Conservation (phyloP, 257 asterid genomes). For the Solanum pinnatisectum region DNA sequence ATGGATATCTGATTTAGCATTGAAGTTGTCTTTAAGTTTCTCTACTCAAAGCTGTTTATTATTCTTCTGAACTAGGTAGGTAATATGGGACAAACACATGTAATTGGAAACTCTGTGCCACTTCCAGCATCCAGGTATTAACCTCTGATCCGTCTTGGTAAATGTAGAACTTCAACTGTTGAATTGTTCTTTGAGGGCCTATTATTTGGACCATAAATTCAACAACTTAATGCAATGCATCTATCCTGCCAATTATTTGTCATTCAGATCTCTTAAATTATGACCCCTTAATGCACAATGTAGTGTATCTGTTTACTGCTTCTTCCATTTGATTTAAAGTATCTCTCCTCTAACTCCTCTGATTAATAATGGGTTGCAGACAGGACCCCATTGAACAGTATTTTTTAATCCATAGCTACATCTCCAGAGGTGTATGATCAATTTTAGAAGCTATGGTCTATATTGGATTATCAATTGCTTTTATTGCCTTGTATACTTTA, state of each 20-base stretch:
- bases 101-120: constrained; percentile 44
- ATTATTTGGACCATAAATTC: not conserved
- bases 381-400: not conserved
- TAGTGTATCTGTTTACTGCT: not conserved
- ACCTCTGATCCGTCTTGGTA: not conserved
- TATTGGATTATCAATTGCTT: not conserved
- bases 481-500: not conserved
- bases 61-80: constrained; percentile 46
- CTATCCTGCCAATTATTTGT: not conserved
- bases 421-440: not conserved
- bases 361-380: not conserved
- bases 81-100: constrained; percentile 37
- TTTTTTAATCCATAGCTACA: not conserved
- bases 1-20: not conserved
- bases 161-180: not conserved
- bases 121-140: constrained; percentile 51
- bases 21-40: not conserved
- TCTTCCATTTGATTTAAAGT: not conserved
- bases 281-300: not conserved
- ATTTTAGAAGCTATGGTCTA: not conserved
- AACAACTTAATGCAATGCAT: not conserved
- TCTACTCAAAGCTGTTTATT: constrained; percentile 2
- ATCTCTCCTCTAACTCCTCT: not conserved
- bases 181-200: not conserved
- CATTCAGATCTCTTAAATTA: not conserved